Evolutionary conservation across 2,329 filamentous ascomycete species (phyloP).

Genomic region (Malbranchea zuffiana): DNA sequence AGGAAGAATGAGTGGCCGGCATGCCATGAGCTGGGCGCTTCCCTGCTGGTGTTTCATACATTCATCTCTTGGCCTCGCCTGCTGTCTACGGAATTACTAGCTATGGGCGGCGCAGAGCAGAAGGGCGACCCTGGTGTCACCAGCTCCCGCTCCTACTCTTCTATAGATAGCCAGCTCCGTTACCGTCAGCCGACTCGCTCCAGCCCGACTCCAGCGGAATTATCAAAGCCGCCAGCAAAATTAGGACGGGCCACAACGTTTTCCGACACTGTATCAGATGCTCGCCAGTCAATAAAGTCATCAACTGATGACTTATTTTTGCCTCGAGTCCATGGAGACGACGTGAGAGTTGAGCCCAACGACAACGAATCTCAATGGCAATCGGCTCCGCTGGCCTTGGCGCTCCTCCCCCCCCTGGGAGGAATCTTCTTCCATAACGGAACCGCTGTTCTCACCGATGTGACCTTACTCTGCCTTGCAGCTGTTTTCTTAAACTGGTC

Average conservation of each 20-base stretch:
- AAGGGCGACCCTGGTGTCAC: too few relatives aligned
- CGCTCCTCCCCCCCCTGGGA: slow-evolving; percentile 72
- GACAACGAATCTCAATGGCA: slow-evolving; percentile 60
- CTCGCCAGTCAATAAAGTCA: slow-evolving; percentile 50
- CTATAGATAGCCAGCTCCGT: slow-evolving; percentile 6
- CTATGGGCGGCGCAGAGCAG: too few relatives aligned
- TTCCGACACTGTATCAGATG: slow-evolving; percentile 63
- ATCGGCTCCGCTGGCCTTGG: slow-evolving; percentile 69
- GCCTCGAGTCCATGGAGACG: slow-evolving; percentile 37
- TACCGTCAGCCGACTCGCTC: neutral
- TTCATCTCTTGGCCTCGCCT: too few relatives aligned
- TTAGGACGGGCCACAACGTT: slow-evolving; percentile 65
- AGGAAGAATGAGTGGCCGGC: too few relatives aligned
- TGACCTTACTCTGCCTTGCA: slow-evolving; percentile 67
- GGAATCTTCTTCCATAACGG: slow-evolving; percentile 80
- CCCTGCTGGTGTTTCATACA: too few relatives aligned
- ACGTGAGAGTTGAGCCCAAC: slow-evolving; percentile 21
- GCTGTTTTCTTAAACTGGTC: slow-evolving; percentile 89
- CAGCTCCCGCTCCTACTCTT: too few relatives aligned
- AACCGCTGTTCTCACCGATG: slow-evolving; percentile 69
- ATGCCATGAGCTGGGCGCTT: too few relatives aligned
- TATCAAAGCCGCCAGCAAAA: slow-evolving; percentile 20
- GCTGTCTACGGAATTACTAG: too few relatives aligned
- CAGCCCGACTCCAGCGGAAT: slow-evolving; percentile 21
- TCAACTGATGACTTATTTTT: slow-evolving; percentile 61